Base-by-base conservation (phyloP, 2,329 filamentous ascomycete species). In the Ustilaginoidea virens region DNA sequence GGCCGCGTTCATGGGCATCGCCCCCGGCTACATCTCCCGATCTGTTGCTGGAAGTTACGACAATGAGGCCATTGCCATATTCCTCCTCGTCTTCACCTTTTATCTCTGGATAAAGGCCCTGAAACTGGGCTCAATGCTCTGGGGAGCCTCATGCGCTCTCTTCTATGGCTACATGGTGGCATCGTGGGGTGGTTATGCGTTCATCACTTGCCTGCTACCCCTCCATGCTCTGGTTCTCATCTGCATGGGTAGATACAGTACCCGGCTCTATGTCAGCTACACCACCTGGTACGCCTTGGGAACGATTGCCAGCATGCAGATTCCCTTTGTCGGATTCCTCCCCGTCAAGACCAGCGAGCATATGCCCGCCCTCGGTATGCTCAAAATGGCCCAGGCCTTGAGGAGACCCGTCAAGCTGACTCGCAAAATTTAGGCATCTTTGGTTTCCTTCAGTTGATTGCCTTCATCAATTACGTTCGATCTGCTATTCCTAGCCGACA, bases 161-260 rank as follows among this genome's bases (percentile, higher is more conserved):
- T 96, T 92, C 61, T 98, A 98, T 58, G 90, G 90, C 48, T 98
- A 98, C 73, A 98, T 98, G 90, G 90, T 98, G 39, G 90, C 87
- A 27, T 92, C 92, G 12, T 98, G 90, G 90, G 90, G 90, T 67
- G 90, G 90, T 49, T 98, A 98, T 55, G 90, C 93, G 47, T 98
- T 98, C 70, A 98, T 98, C 50, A 98, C 92, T 36, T 94, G 92
- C 53, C 62, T 98, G 57, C 74, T 98, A 34, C 90, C 90, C 21
- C 71, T 98, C 41, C 90, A 98, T 56, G 76, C 82, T 6, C 86
- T 98, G 44, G 83, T 93, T 26, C 67, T 98, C 41, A 78, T 98
- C 47, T 82, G 80, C 59, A 98, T 98, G 87, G 92, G 92, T 29
- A 68, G 90, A 35, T 98, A 92, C 58, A 96, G 86, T 63, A 78